Base-by-base conservation (phyloP, 2,329 filamentous ascomycete genomes). In the Fusarium sublunatum region DNA sequence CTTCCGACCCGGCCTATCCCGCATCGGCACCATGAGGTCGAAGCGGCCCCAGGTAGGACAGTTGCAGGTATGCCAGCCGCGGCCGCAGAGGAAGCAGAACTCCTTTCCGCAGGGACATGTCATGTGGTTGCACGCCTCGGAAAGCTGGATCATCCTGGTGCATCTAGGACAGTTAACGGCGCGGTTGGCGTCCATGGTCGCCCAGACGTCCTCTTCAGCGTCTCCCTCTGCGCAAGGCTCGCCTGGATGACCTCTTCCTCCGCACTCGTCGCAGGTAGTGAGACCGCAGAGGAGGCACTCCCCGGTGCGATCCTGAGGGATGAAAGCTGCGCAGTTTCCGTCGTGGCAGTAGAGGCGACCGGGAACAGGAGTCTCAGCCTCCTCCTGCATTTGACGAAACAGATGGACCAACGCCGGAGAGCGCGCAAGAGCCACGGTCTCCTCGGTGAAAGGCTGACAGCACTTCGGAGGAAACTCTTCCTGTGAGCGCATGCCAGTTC, bases 31-130 rank as follows among this genome's bases (percentile, higher is more conserved):
- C 53, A 65, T 59, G 0, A 11, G 34, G 1, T 70, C 9, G 10
- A 44, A 47, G 8, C 36, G 29, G 2, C 45, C 53, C 2, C 58
- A 61, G 2, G 6, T 2, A 2, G 34, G 55, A 48, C 81, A 84
- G 0, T 0, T 0, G 26, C 79, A 83, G 0, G 40, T 72, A 25
- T 77, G 78, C 81, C 81, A 83, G 5, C 0, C 4, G 0, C 15
- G 12, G 5, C 81, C 81, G 38, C 82, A 86, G 0, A 70, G 13
- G 35, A 83, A 84, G 64, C 83, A 85, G 63, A 85, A 86, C n/a
- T 84, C 28, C 0, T 73, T 67, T 0, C 75, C 66, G 45, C 83
- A 86, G 2, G 46, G 70, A 45, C 82, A 86, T 15, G 56, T 70
- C 45, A 72, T 64, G 13, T 72, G 69, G 15, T 72, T 72, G 22